phyloP scores from a whole-genome alignment of 164 flowering plant genomes.

The Tetracentron sinense region DNA sequence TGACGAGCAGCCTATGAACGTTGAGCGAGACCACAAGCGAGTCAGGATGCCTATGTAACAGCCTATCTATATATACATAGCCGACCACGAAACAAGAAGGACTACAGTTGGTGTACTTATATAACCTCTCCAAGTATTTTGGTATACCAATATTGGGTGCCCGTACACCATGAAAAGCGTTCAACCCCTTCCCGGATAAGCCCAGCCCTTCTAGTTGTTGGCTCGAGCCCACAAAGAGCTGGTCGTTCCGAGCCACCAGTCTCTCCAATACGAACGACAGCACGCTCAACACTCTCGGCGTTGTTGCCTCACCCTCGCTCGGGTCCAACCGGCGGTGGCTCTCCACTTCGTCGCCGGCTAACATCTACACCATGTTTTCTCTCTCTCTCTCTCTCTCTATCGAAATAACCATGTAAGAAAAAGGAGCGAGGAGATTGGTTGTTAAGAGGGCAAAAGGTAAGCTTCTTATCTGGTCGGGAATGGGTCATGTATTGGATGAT shows the following conservation, averaged over 20 bases:
- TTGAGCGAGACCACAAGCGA: slow-evolving; percentile 72
- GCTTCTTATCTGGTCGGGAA: neutral
- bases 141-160: slow-evolving; percentile 71
- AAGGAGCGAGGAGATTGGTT: neutral
- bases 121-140: slow-evolving; percentile 82
- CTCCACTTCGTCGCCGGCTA: slow-evolving; percentile 21
- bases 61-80: slow-evolving; percentile 76
- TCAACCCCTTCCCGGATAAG: slow-evolving; percentile 38
- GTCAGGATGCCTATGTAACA: slow-evolving; percentile 67
- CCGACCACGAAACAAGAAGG: slow-evolving; percentile 92
- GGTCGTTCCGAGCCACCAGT: slow-evolving; percentile 73
- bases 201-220: neutral
- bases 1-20: slow-evolving; percentile 78
- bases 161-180: slow-evolving; percentile 70
- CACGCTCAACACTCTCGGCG: slow-evolving; percentile 58
- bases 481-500: neutral
- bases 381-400: neutral
- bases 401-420: neutral
- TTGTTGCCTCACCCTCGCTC: slow-evolving; percentile 23
- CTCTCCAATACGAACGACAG: slow-evolving; percentile 58
- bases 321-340: slow-evolving; percentile 23
- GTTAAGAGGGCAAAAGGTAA: neutral
- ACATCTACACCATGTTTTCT: slow-evolving; percentile 34
- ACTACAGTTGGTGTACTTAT: slow-evolving; percentile 76
- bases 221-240: slow-evolving; percentile 21